Evolutionary conservation across 1,139 yeast species (phyloP), one percentile per base, ranked within the genome.

Genomic region (Yamadazyma atlantica): DNA sequence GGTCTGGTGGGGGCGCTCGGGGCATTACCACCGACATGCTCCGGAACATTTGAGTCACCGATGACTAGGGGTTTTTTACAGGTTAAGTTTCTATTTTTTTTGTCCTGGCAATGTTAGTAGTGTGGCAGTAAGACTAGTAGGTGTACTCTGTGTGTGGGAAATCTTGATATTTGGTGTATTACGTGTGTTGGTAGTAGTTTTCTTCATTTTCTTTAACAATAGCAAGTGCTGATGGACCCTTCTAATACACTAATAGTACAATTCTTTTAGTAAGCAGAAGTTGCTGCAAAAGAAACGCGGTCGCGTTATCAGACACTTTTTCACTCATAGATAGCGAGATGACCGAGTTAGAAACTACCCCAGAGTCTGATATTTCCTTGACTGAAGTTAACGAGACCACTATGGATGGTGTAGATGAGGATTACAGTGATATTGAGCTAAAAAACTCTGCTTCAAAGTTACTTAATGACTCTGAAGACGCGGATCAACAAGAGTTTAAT

Each of bases 401-500:
- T 11, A 28, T 28, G 30, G 30, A 28, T 28, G 30, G 12, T 28
- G 21, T 28, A 14, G 30, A 28, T 16, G 17, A 14, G 9, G 21
- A 23, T 4, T 23, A 15, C 5, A 13, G 16, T 14, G 19, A 28
- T 16, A 15, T 4, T 4, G 30, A 28, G n/a, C 16, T 28, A 19
- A 28, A 28, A 28, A 16, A 3, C 11, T 28, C 30, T 15, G 30
- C 30, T 16, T 28, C 30, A n/a, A 28, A 28, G 12, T 28, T 28
- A 11, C 16, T 28, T 16, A 21, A 19, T 7, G 43, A 38, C 7
- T 15, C 14, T 5, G 30, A 18, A 7, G 28, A 31, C 11, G 34
- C 32, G 11, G 73, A 67, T 34, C 69, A 72, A 46, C 38, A 53
- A 24, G 62, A 63, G 43, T 75, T 79, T 52, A 65, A 74, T 35